Conservation (phyloP, 805 yeast genomes). For the Clavispora carvajalis region DNA sequence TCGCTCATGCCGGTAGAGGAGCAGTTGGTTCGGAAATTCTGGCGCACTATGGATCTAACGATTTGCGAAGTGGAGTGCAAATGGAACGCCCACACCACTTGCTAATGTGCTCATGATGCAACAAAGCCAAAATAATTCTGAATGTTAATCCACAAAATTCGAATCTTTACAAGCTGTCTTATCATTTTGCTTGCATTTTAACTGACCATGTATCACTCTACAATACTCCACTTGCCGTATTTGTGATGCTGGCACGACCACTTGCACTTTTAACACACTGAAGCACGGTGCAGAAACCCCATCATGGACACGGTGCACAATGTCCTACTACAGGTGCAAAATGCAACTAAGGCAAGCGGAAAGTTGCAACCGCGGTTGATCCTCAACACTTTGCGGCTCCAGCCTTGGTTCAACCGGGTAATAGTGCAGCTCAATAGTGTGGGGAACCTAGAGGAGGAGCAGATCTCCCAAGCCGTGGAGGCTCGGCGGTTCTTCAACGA, state of each 20-base stretch:
- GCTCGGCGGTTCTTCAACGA: constrained; percentile 20
- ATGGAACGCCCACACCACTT: neutral
- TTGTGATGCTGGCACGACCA: constrained; percentile 1
- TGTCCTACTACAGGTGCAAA: constrained; percentile 29
- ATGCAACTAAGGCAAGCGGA: constrained; percentile 16
- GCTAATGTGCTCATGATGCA: too few species aligned
- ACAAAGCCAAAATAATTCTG: too few species aligned
- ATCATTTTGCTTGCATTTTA: too few species aligned
- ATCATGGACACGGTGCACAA: constrained; percentile 18
- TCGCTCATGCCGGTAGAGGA: neutral
- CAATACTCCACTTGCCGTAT: too few species aligned
- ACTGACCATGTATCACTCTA: too few species aligned
- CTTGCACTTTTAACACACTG: neutral
- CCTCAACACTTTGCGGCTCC: constrained; percentile 18
- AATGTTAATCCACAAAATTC: too few species aligned
- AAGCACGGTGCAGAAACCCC: neutral
- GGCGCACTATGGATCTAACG: neutral
- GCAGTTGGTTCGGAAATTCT: neutral
- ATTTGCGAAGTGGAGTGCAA: neutral
- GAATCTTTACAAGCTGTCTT: too few species aligned
- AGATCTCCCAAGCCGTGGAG: constrained; percentile 18
- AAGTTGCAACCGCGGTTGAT: constrained; percentile 19
- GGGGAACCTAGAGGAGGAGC: constrained; percentile 12
- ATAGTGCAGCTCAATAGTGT: constrained; percentile 21
- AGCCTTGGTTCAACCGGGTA: constrained; percentile 22